Conservation (phyloP, 257 asterid genomes). For the Lavandula angustifolia region DNA sequence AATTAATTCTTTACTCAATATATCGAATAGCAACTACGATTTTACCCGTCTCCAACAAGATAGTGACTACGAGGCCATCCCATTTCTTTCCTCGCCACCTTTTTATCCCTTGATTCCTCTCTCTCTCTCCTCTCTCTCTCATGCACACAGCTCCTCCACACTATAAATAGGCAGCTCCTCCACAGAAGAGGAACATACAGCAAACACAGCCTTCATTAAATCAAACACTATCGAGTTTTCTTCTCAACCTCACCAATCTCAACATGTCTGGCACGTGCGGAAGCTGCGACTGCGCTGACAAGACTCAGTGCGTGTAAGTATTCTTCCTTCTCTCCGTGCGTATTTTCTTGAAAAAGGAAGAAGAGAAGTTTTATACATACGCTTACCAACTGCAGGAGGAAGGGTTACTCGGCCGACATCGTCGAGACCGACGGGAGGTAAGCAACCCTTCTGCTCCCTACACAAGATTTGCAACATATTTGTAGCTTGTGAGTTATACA, state of each 20-base stretch:
- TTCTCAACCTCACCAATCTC: neutral
- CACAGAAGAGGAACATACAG: too few relatives aligned
- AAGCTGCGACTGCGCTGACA: conserved; percentile 53
- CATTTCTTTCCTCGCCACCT: too few relatives aligned
- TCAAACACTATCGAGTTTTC: too few relatives aligned
- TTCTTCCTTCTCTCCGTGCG: neutral
- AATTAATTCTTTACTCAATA: too few relatives aligned
- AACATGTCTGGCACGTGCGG: conserved; percentile 68
- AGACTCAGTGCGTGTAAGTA: conserved; percentile 58
- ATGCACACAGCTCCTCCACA: neutral
- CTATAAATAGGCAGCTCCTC: neutral
- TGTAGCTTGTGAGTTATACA: neutral
- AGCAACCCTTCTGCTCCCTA: too few relatives aligned
- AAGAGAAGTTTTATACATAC: too few relatives aligned
- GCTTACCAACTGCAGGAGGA: conserved; percentile 56
- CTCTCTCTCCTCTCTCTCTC: neutral
- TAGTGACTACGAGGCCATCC: too few relatives aligned
- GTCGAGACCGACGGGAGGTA: conserved; percentile 51
- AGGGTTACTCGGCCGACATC: conserved; percentile 43
- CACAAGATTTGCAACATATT: too few relatives aligned
- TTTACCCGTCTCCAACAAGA: too few relatives aligned
- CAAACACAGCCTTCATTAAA: too few relatives aligned
- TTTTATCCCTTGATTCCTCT: neutral
- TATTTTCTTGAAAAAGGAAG: too few relatives aligned
- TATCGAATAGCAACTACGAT: too few relatives aligned